Percentiles rank a stretch among this genome's conserved stretches.
Conservation (phyloP, 2,329 filamentous ascomycete genomes). For the Incumbomyces delicatus region DNA sequence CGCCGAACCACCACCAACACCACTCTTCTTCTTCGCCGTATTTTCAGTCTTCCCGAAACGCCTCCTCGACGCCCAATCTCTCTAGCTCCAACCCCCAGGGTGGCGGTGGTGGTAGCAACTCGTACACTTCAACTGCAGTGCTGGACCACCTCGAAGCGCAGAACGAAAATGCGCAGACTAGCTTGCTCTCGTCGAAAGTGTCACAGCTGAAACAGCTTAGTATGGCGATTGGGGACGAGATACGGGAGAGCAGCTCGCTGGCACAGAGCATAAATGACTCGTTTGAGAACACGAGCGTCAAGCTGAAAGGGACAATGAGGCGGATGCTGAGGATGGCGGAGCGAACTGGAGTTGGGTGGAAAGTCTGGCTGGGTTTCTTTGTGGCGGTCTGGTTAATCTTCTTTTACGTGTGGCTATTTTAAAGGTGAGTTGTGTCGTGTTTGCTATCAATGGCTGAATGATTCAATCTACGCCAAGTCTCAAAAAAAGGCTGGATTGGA, state of each 20-base stretch:
- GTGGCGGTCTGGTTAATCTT: constrained; percentile 72
- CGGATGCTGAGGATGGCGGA: constrained; percentile 94
- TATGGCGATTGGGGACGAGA: constrained; percentile 87
- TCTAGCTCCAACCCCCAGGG: too few relatives aligned
- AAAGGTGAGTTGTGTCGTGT: too few relatives aligned
- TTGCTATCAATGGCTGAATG: too few relatives aligned
- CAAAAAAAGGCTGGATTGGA: too few relatives aligned
- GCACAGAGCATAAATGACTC: constrained; percentile 93
- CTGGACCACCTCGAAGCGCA: constrained; percentile 91
- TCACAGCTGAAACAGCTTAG: constrained; percentile 56
- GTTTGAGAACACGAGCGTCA: constrained; percentile 75
- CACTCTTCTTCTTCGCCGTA: background rate
- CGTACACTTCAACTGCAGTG: constrained; percentile 86
- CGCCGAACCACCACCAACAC: too few relatives aligned
- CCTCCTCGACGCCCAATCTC: constrained; percentile 3
- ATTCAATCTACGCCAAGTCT: too few relatives aligned
- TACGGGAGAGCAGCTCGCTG: constrained; percentile 76
- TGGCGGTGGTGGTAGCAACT: constrained; percentile 43
- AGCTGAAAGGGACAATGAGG: constrained; percentile 87
- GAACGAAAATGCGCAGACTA: constrained; percentile 66
- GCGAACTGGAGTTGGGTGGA: constrained; percentile 92
- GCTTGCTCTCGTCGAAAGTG: constrained; percentile 19
- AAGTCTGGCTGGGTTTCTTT: constrained; percentile 86
- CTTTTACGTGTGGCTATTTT: constrained; percentile 86
- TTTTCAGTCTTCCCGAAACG: constrained; percentile 9